Base-by-base conservation (phyloP, 306 rosid species). In the Ammopiptanthus mongolicus region DNA sequence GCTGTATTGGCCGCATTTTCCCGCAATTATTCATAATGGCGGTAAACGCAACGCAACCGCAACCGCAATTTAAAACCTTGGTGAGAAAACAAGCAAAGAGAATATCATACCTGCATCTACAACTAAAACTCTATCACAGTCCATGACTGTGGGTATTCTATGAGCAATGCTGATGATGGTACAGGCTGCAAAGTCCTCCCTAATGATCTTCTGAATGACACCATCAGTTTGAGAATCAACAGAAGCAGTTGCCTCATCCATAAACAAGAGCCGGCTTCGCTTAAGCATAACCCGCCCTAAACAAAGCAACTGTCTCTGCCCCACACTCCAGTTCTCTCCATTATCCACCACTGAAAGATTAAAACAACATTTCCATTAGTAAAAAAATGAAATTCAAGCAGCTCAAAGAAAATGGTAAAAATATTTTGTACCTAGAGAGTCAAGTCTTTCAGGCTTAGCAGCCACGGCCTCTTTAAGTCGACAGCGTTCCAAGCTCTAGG, bases 141-240 rank as follows among this genome's bases (percentile, higher is more conserved):
- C 96, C 97, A 92, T 89, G 75, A 92, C 97, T 0, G 96, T 92
- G 37, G 93, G 96, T 36, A 92, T 89, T 82, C 97, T 83, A 79
- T 92, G 97, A 75, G 97, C 97, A 78, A 92, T 89, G 83, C 93
- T 92, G 75, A 89, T 88, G 46, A 89, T 92, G 18, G 97, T 92
- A 62, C 96, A 88, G 1, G 77, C 23, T 6, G 86, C 90, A 36
- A 90, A 92, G 67, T 92, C 96, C 64, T 92, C 93, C 55, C 96
- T 79, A 70, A 89, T 86, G 77, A 91, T 92, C 86, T 73, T 90
- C 29, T 88, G 97, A 41, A 88, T 85, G 0, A 84, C 87, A 6
- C 89, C 85, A 75, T 92, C 97, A 0, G 93, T 90, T 66, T 90
- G 96, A 22, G 96, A 88, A 73, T 90, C 96, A 28, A 90, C 92